Conservation (phyloP, 139 green algal genomes). For the Mychonastes homosphaera region DNA sequence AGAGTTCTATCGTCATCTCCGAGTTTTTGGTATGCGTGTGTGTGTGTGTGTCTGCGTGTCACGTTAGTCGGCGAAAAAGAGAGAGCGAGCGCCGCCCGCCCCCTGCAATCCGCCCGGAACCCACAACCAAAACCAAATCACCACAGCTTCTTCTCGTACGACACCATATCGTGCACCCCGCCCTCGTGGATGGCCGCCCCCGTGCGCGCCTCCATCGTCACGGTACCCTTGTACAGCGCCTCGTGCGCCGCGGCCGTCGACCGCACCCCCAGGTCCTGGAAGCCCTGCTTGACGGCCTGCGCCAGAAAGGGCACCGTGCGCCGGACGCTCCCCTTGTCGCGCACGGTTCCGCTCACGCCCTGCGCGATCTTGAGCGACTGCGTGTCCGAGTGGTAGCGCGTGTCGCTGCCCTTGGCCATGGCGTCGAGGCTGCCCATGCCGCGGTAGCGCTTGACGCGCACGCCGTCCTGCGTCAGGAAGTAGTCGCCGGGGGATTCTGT, state of each 20-base stretch:
- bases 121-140: constrained; percentile 26
- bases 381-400: constrained; percentile 82
- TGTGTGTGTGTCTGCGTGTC: no score
- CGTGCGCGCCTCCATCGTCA: constrained; percentile 71
- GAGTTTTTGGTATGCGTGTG: no score
- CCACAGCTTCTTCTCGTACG: constrained; percentile 81
- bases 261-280: constrained; percentile 76
- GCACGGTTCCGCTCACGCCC: constrained; percentile 87
- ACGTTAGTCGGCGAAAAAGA: no score
- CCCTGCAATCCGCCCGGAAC: no score
- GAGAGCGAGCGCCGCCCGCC: no score
- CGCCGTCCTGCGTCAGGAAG: constrained; percentile 57
- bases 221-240: constrained; percentile 46
- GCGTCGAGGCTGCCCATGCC: constrained; percentile 95
- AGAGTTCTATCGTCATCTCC: no score
- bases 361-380: constrained; percentile 93
- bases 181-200: constrained; percentile 78
- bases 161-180: constrained; percentile 87
- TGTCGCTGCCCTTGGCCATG: constrained; percentile 91
- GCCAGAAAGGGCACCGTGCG: constrained; percentile 47
- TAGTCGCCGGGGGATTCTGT: constrained; percentile 83
- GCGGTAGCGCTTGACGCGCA: constrained; percentile 85
- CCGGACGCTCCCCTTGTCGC: constrained; percentile 83
- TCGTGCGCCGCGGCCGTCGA: constrained; percentile 37
- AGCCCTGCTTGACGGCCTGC: constrained; percentile 85